phyloP scores from a whole-genome alignment of 208 protist species.

The Porcisia hertigi region DNA sequence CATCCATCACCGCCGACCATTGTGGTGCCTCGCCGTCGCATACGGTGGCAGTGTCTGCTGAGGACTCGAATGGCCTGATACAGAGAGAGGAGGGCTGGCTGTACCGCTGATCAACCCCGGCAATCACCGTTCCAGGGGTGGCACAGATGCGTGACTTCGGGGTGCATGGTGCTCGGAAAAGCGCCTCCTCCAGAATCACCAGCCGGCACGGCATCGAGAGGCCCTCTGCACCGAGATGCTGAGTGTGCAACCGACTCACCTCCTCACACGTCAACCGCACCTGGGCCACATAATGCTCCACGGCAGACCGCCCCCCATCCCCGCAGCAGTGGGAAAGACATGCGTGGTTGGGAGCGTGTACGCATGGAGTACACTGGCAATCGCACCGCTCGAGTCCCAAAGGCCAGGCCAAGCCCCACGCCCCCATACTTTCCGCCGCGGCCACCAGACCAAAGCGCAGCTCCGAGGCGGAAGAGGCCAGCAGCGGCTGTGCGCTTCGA shows the following conservation, averaged over 20 bases:
- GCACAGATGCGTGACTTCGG: slow-evolving; percentile 22
- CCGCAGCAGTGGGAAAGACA: background rate
- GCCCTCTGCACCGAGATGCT: background rate
- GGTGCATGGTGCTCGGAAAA: slow-evolving; percentile 9
- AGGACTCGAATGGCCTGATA: background rate
- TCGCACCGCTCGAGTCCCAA: slow-evolving; percentile 33
- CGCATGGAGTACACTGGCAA: slow-evolving; percentile 12
- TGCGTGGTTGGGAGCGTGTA: background rate
- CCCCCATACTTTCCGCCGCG: slow-evolving; percentile 35
- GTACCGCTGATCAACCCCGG: slow-evolving; percentile 56
- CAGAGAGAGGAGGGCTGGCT: slow-evolving; percentile 18
- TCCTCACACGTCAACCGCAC: slow-evolving; percentile 12
- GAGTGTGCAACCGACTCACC: background rate
- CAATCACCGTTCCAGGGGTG: slow-evolving; percentile 38
- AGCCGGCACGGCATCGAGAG: slow-evolving; percentile 29
- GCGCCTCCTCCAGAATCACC: slow-evolving; percentile 34
- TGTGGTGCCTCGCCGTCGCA: background rate
- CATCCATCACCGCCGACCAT: slow-evolving; percentile 28
- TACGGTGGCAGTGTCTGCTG: background rate
- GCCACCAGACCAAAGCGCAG: slow-evolving; percentile 53
- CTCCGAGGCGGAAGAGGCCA: slow-evolving; percentile 25
- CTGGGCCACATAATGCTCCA: slow-evolving; percentile 32
- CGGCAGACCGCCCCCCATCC: background rate
- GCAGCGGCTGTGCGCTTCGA: slow-evolving; percentile 28
- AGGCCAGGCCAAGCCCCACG: slow-evolving; percentile 48